Conservation (phyloP, 2,329 filamentous ascomycete genomes). For the Aspergillus calidoustus region DNA sequence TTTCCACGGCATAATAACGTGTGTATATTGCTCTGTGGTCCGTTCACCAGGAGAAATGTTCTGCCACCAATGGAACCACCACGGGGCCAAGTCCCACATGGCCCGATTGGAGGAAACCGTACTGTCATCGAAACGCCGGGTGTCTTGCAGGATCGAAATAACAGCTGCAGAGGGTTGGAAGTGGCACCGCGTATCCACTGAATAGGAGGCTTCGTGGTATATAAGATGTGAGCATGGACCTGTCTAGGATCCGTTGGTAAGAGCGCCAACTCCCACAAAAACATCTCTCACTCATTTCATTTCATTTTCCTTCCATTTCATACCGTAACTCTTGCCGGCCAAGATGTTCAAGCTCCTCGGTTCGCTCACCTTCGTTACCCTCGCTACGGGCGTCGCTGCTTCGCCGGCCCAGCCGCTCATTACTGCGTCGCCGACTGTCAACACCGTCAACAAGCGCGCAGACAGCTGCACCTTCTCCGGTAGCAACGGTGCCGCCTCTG, state of each 20-base stretch:
- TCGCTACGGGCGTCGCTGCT: slow-evolving; percentile 4
- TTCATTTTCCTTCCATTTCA: background rate
- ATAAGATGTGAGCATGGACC: background rate
- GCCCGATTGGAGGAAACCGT: background rate
- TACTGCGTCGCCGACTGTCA: background rate
- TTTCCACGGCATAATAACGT: too few species aligned
- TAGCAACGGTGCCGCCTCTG: slow-evolving; percentile 1
- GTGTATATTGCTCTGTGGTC: too few species aligned
- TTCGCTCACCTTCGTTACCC: background rate
- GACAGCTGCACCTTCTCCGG: slow-evolving; percentile 13
- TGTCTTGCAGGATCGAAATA: background rate
- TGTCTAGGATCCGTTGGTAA: background rate
- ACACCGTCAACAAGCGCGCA: slow-evolving; percentile 1
- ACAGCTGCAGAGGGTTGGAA: background rate
- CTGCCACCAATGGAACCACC: background rate
- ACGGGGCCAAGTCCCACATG: background rate
- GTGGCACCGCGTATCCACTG: background rate
- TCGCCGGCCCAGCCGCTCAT: slow-evolving; percentile 4
- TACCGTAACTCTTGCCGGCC: slow-evolving; percentile 2
- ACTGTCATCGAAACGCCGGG: background rate
- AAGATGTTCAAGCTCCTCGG: slow-evolving; percentile 4
- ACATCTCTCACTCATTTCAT: background rate
- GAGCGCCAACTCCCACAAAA: background rate
- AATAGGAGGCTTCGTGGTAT: background rate
- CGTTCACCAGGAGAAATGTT: background rate